phyloP scores from a whole-genome alignment of 139 green algal species.

The Micractinium conductrix region DNA sequence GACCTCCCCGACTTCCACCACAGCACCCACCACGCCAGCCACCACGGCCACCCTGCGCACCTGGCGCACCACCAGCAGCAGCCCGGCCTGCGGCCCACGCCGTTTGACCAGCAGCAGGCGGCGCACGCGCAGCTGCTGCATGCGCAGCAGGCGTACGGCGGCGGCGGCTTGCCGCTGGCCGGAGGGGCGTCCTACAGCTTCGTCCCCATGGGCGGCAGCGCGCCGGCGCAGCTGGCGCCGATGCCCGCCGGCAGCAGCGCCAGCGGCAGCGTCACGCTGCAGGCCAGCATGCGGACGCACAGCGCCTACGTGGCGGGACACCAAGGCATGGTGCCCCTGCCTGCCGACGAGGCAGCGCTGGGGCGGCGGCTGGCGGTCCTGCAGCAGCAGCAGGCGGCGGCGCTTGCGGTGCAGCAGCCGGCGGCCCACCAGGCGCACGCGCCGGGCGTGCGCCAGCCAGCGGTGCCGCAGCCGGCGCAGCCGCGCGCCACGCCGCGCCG shows the following conservation, averaged over 20 bases:
- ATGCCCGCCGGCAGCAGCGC: neutral
- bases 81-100: neutral
- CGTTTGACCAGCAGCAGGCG: constrained; percentile 24
- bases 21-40: too few relatives aligned
- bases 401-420: neutral
- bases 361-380: neutral
- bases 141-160: neutral
- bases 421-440: neutral
- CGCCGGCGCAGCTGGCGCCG: neutral
- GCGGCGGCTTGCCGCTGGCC: neutral
- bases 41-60: too few relatives aligned
- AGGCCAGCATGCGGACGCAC: constrained; percentile 5
- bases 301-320: constrained; percentile 12
- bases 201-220: constrained; percentile 9
- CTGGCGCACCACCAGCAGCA: too few relatives aligned
- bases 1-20: too few relatives aligned
- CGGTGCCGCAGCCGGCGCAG: constrained; percentile 26
- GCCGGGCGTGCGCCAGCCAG: constrained; percentile 8
- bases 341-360: neutral
- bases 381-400: constrained; percentile 26
- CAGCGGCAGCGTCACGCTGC: constrained; percentile 29
- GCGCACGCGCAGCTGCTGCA: neutral
- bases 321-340: too few relatives aligned
- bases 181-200: neutral
- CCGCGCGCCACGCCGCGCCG: constrained; percentile 10